These are phyloP conservation scores for Candida insectorum DNA, from an alignment of 805 yeast species.

Conservation along the genomic window DNA sequence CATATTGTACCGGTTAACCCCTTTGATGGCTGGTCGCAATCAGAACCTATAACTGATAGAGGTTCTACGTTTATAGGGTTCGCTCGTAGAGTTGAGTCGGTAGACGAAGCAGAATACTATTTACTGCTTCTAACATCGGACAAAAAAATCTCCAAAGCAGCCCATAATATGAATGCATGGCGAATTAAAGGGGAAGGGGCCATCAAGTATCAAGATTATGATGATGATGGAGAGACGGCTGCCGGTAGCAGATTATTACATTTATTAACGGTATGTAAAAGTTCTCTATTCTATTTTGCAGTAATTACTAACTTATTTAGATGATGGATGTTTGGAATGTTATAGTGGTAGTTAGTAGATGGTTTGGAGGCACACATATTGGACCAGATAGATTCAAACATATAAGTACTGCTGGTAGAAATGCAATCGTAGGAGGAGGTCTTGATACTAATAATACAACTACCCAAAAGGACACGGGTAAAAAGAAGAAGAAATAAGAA, in stretches of 20 bases:
- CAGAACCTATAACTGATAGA: slow-evolving; percentile 78
- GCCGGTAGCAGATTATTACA: slow-evolving; percentile 89
- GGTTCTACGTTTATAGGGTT: slow-evolving; percentile 83
- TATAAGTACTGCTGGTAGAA: slow-evolving; percentile 84
- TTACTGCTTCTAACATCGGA: slow-evolving; percentile 58
- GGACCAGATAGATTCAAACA: slow-evolving; percentile 96
- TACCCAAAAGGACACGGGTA: slow-evolving; percentile 26
- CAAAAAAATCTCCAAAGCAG: slow-evolving; percentile 60
- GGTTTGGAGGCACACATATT: slow-evolving; percentile 89
- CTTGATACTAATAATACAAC: slow-evolving; percentile 27
- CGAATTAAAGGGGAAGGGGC: slow-evolving; percentile 60
- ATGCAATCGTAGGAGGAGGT: slow-evolving; percentile 69
- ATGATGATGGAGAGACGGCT: slow-evolving; percentile 96
- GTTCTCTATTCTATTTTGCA: neutral
- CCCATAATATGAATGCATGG: slow-evolving; percentile 87
- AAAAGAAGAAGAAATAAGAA: slow-evolving; percentile 4
- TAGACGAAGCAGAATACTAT: slow-evolving; percentile 60
- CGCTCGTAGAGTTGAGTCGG: slow-evolving; percentile 58
- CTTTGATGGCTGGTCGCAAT: slow-evolving; percentile 68
- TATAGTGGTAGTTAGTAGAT: slow-evolving; percentile 80
- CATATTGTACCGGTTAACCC: slow-evolving; percentile 31
- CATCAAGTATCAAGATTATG: slow-evolving; percentile 74
- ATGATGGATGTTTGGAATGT: slow-evolving; percentile 80
- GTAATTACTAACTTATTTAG: slow-evolving; percentile 18
- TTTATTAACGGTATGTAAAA: slow-evolving; percentile 52